Evolutionary conservation across 2,329 filamentous ascomycete species (phyloP).

Genomic region (Colletotrichum tamarilloi): DNA sequence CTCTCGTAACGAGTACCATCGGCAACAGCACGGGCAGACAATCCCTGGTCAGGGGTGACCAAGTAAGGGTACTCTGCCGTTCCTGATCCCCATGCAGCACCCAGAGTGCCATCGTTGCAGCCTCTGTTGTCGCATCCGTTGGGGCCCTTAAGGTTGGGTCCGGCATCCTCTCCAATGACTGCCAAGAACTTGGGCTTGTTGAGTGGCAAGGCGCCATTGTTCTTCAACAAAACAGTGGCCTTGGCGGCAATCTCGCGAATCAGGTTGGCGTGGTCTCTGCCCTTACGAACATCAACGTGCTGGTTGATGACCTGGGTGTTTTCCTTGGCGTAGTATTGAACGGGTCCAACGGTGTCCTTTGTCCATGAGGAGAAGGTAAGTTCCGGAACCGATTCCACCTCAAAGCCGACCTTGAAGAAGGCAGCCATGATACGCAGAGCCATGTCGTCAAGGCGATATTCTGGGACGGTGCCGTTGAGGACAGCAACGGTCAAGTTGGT

Average conservation of each 20-base stretch:
- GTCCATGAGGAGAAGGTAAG: slow-evolving; percentile 95
- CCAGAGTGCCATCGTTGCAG: slow-evolving; percentile 71
- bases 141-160: slow-evolving; percentile 77
- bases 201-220: slow-evolving; percentile 80
- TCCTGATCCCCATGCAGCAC: slow-evolving; percentile 84
- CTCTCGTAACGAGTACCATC: slow-evolving; percentile 73
- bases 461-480: slow-evolving; percentile 88
- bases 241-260: slow-evolving; percentile 83
- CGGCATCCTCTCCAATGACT: slow-evolving; percentile 86
- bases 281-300: slow-evolving; percentile 83
- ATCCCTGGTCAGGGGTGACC: slow-evolving; percentile 77
- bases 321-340: slow-evolving; percentile 71
- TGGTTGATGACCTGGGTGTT: slow-evolving; percentile 78
- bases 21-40: slow-evolving; percentile 70
- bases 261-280: slow-evolving; percentile 70
- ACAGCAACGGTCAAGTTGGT: slow-evolving; percentile 88
- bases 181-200: slow-evolving; percentile 80
- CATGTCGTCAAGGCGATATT: slow-evolving; percentile 93
- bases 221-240: slow-evolving; percentile 91
- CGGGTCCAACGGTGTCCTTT: slow-evolving; percentile 76
- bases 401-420: slow-evolving; percentile 74
- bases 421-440: slow-evolving; percentile 83
- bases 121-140: slow-evolving; percentile 81
- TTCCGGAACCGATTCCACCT: slow-evolving; percentile 55
- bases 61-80: slow-evolving; percentile 81